phyloP scores from a whole-genome alignment of 441 rosid genomes.

The Brassica balearica region DNA sequence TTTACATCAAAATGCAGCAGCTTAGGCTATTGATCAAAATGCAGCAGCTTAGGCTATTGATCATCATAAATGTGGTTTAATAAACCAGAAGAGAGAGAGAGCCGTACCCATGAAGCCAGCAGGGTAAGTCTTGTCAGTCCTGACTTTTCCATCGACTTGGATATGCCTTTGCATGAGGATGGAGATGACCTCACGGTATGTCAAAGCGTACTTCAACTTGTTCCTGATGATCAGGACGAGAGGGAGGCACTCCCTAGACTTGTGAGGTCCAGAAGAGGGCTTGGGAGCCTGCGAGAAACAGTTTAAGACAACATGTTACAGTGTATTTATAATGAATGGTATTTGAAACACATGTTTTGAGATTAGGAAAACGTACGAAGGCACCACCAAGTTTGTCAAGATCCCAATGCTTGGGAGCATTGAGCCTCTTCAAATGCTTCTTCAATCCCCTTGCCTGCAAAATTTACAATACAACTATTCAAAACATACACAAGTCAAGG shows the following conservation, averaged over 20 bases:
- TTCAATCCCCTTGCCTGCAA: conserved; percentile 62
- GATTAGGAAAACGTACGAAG: conserved; percentile 45
- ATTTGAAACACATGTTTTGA: conserved; percentile 22
- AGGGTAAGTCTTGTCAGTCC: conserved; percentile 82
- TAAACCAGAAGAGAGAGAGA: background rate
- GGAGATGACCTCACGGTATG: conserved; percentile 71
- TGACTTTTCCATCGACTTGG: conserved; percentile 79
- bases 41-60: background rate
- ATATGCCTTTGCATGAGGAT: conserved; percentile 81
- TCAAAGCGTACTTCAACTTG: conserved; percentile 79
- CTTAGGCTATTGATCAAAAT: background rate
- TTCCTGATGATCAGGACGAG: conserved; percentile 71
- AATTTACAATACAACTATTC: background rate
- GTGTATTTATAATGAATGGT: background rate
- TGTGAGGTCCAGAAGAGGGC: conserved; percentile 92
- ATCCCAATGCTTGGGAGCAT: conserved; percentile 73
- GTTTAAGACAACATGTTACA: background rate
- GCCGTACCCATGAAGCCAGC: conserved; percentile 81
- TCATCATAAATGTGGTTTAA: background rate
- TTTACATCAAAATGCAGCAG: background rate
- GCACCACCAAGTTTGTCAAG: conserved; percentile 76
- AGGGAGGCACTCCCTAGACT: conserved; percentile 83
- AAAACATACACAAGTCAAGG: conserved; percentile 28
- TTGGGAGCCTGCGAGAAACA: conserved; percentile 69
- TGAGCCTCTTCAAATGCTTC: conserved; percentile 68